phyloP scores from a whole-genome alignment of 1,139 yeast genomes.

The Debaryomyces sp. region DNA sequence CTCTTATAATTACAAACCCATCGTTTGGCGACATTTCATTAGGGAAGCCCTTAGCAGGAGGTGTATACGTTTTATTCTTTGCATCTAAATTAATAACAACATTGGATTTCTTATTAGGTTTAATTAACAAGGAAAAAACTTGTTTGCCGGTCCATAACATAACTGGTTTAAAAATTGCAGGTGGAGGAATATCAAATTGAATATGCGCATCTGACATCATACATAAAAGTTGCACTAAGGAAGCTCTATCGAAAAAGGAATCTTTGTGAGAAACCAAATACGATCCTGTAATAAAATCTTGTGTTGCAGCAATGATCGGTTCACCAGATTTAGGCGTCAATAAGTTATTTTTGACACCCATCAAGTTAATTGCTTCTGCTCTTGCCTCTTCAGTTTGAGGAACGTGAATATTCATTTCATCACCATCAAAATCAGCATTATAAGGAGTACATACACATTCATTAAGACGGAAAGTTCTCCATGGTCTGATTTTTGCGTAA shows the following conservation, averaged over 20 bases:
- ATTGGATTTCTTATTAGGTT: conserved; percentile 73
- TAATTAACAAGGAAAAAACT: conserved; percentile 82
- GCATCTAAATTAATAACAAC: conserved; percentile 93
- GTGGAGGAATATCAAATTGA: conserved; percentile 94
- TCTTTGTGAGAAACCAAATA: conserved; percentile 92
- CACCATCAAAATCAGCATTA: conserved; percentile 99
- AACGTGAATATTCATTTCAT: conserved; percentile 98
- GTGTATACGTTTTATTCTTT: conserved; percentile 84
- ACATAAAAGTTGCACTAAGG: conserved; percentile 77
- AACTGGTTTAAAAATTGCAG: conserved; percentile 87
- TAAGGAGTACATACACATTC: conserved; percentile 99
- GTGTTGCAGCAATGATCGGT: conserved; percentile 99
- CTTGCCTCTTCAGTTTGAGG: conserved; percentile 99
- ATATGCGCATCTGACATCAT: conserved; percentile 95
- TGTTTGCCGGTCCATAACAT: conserved; percentile 98
- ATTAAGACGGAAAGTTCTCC: conserved; percentile 96
- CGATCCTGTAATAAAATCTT: conserved; percentile 97
- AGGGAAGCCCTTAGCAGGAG: conserved; percentile 66
- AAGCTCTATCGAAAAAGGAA: conserved; percentile 85
- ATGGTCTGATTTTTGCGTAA: conserved; percentile 93
- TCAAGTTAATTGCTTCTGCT: conserved; percentile 94
- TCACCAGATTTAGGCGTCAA: conserved; percentile 98
- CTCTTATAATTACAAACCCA: conserved; percentile 88
- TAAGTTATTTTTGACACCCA: conserved; percentile 96
- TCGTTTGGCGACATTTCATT: conserved; percentile 98